phyloP scores from a whole-genome alignment of 768 basidiomycete species.

The Lentinus brumalis region DNA sequence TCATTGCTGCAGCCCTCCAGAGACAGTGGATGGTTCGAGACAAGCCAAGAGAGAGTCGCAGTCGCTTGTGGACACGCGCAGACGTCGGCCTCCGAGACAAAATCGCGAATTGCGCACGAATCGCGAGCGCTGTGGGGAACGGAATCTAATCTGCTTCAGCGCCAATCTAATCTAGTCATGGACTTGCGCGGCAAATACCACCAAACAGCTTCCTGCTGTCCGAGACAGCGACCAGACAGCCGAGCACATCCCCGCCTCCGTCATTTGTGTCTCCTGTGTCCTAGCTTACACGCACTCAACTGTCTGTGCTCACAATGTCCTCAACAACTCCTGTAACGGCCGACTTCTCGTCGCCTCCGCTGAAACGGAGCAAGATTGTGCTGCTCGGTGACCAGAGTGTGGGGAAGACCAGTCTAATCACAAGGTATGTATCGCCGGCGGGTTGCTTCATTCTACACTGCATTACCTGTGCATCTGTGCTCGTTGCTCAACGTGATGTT shows the following conservation, averaged over 20 bases:
- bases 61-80: not conserved
- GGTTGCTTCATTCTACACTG: not conserved
- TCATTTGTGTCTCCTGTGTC: not conserved
- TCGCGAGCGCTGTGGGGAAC: not conserved
- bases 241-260: slow-evolving; percentile 2
- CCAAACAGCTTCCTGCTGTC: slow-evolving; percentile 18
- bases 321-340: slow-evolving; percentile 69
- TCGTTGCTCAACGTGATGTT: not conserved
- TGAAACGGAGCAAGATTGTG: slow-evolving; percentile 96
- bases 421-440: slow-evolving; percentile 56
- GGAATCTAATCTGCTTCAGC: not conserved
- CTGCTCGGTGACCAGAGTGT: slow-evolving; percentile 97
- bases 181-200: slow-evolving; percentile 13
- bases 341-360: slow-evolving; percentile 85
- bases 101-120: slow-evolving; percentile 3
- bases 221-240: slow-evolving; percentile 16
- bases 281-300: not conserved
- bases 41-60: not conserved
- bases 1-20: slow-evolving; percentile 47
- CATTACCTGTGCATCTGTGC: not conserved
- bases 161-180: slow-evolving; percentile 10
- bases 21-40: not conserved
- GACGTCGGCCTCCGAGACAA: slow-evolving; percentile 12
- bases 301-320: slow-evolving; percentile 34
- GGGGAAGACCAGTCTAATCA: slow-evolving; percentile 98